These are phyloP conservation scores for Cunninghamia lanceolata DNA, from an alignment of 75 land plant genomes.

Conservation along the genomic window DNA sequence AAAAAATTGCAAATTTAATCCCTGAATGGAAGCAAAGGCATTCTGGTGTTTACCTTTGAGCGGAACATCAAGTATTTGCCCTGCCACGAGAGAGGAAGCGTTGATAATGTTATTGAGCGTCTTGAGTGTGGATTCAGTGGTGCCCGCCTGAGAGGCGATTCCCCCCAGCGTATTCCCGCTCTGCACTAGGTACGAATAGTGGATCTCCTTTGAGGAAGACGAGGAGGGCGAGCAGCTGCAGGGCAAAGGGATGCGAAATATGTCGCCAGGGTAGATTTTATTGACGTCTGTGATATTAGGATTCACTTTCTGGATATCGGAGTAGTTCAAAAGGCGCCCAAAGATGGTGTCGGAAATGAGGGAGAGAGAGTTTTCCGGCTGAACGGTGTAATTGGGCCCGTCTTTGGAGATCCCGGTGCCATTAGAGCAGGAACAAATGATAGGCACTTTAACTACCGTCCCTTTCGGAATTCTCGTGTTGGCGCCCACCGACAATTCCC, in stretches of 20 bases:
- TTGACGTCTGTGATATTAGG: slow-evolving; percentile 23
- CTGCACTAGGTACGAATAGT: slow-evolving; percentile 36
- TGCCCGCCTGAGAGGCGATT: slow-evolving; percentile 35
- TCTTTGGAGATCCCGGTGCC: slow-evolving; percentile 10
- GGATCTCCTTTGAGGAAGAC: slow-evolving; percentile 21
- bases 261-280: slow-evolving; percentile 28
- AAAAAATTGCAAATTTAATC: too few relatives aligned
- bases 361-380: slow-evolving; percentile 17
- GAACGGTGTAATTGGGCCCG: slow-evolving; percentile 25
- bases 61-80: slow-evolving; percentile 42
- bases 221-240: slow-evolving; percentile 55
- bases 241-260: slow-evolving; percentile 54
- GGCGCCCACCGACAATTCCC: slow-evolving; percentile 13
- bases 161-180: slow-evolving; percentile 19
- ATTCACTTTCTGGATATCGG: slow-evolving; percentile 25
- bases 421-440: slow-evolving; percentile 30
- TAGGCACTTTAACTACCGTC: slow-evolving; percentile 20
- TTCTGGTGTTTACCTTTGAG: slow-evolving; percentile 35
- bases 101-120: slow-evolving; percentile 25
- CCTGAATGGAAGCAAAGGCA: neutral
- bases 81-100: slow-evolving; percentile 25
- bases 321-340: slow-evolving; percentile 13
- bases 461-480: neutral
- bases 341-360: slow-evolving; percentile 24
- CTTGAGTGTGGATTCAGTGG: slow-evolving; percentile 21